Evolutionary conservation across 192 early-diverging fungal species (phyloP), one percentile per base, ranked within the genome.

Genomic region (Mortierella claussenii): DNA sequence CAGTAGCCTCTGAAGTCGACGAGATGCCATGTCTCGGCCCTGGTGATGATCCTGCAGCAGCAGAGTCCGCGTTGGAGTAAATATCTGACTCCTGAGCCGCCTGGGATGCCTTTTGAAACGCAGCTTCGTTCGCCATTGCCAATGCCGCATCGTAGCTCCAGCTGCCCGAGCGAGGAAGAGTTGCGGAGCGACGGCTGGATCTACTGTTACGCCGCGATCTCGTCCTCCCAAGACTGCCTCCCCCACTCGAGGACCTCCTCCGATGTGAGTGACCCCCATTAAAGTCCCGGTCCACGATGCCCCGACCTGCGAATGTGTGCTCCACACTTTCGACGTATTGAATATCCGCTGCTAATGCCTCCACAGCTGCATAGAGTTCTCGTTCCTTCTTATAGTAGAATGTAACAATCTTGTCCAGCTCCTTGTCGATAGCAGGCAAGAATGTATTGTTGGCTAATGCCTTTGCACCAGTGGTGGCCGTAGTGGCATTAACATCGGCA

Each of bases 311-410:
- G 24, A 47, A 54, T 8, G 44, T 50, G 30, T 49, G 56, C n/a
- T 83, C 69, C 27, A 81, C 37, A 33, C 45, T 74, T 46, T 88
- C 84, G 17, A 86, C 56, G 56, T 63, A 63, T 28, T 73, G 75
- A 34, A 90, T 65, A 52, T 92, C 91, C 10, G 55, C 37, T 15
- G 78, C 57, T 11, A 97, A 47, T 0, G 66, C 81, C 10, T 92
- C 81, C 13, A 94, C 84, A 55, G 90, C 83, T 32, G 75, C 68
- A 61, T 90, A 84, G 23, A 96, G 80, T 69, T 95, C 93, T 0
- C 80, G 81, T 65, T 97, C 95, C 67, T 96, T 96, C 52, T 86
- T 86, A n/a, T 76, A 65, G 79, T 98, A 98, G 65, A 97, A 97
- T 31, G 74, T 68, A 30, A 85, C 84, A 60, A 98, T 93, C 68